Percentiles rank a stretch among this genome's conserved stretches.
These are phyloP conservation scores for Yueomyces sp. DNA, from an alignment of 805 yeast species.

Conservation along the genomic window DNA sequence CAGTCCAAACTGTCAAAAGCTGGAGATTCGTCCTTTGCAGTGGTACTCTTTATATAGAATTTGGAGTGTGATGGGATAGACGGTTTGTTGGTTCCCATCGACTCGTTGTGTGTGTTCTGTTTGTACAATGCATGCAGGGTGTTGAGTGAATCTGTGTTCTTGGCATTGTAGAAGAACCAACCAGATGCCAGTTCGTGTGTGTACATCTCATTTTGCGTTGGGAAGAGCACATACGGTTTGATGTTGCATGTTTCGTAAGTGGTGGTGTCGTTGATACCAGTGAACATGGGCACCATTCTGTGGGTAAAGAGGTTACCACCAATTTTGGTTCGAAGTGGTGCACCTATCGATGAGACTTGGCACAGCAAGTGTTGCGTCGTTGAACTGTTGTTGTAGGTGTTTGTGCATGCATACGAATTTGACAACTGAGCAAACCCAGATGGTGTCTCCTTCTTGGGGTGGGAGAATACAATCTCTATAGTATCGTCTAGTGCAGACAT, in stretches of 20 bases:
- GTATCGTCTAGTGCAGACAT: conserved; percentile 4
- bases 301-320: no score
- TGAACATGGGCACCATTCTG: no score
- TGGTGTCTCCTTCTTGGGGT: conserved; percentile 30
- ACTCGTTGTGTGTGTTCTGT: conserved; percentile 1
- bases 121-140: no score
- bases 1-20: conserved; percentile 32
- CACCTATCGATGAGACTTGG: conserved; percentile 25
- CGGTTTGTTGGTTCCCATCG: conserved; percentile 1
- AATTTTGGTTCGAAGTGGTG: conserved; percentile 4
- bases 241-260: background rate
- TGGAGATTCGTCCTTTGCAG: conserved; percentile 12
- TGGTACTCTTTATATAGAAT: conserved; percentile 44
- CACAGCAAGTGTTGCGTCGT: conserved; percentile 15
- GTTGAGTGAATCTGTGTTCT: no score
- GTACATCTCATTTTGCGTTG: background rate
- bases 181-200: no score
- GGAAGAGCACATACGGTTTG: background rate
- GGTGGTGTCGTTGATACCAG: no score
- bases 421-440: conserved; percentile 18
- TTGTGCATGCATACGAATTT: background rate
- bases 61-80: conserved; percentile 50
- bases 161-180: no score
- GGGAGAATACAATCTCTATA: conserved; percentile 38
- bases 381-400: background rate